Evolutionary conservation across 2,329 filamentous ascomycete species (phyloP), one percentile per base, ranked within the genome.

Genomic region (Magnaporthiopsis rhizophila): DNA sequence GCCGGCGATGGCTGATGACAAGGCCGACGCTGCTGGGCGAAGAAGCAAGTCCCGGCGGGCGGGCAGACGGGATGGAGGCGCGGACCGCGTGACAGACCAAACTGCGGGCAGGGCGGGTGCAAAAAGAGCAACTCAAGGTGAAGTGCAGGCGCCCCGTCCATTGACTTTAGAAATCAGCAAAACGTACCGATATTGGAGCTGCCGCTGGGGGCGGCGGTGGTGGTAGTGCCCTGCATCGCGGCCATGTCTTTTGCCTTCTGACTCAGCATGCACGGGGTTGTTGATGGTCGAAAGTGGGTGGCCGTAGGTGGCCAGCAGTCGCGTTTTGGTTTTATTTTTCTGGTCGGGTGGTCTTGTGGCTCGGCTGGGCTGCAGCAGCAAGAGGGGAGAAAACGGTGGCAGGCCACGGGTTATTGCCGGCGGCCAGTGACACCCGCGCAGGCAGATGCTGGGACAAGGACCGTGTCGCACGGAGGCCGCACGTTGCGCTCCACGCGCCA

Each of bases 261-360:
- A 65, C 59, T 65, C 64, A 65, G 64, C 64, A 62, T 62, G 60
- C 56, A 58, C 62, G 53, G n/a, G 60, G 34, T 60, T 56, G 61
- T 38, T 28, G 26, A 34, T 30, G 61, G 28, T 36, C 11, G 34
- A 24, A 21, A 21, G 15, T 26, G 58, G 58, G 21, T 60, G 58
- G 58, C 21, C 26, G 30, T 21, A 9, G 56, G 58, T 36, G 58
- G 28, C 58, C 15, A 32, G 28, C 58, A 32, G 58, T 9, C 28
- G 58, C 32, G 58, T 60, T 60, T 60, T 60, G 58, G 58, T 36
- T 60, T 60, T 60, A n/a, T 32, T 60, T 30, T 32, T 15, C 45
- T 26, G 50, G 28, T 24, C 18, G 18, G 32, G 61, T 57, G 30
- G 61, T 34, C 11, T 30, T n/a, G 26, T 38, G 45, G 26, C 38